A percentile compares a stretch with the other conserved stretches of the same genome.
phyloP scores from a whole-genome alignment of 2,329 filamentous ascomycete species.

The Nothophaeocryptopus gaeumannii region DNA sequence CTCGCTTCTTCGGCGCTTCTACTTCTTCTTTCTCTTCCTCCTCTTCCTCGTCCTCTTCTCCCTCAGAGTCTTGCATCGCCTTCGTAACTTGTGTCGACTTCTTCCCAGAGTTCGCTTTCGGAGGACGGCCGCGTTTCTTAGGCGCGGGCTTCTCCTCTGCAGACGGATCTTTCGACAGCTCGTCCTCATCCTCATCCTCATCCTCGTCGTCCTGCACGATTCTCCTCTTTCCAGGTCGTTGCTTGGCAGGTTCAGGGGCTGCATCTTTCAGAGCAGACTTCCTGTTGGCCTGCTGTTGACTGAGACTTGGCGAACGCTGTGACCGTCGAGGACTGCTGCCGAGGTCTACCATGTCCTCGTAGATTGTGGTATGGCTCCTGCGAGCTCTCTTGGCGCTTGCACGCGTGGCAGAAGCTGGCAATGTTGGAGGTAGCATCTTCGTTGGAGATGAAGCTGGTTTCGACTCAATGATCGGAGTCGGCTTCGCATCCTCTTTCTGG shows the following conservation, averaged over 20 bases:
- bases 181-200: conserved; percentile 30
- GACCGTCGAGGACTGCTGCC: conserved; percentile 5
- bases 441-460: conserved; percentile 5
- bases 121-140: conserved; percentile 15
- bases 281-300: conserved; percentile 35
- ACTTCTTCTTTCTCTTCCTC: not conserved
- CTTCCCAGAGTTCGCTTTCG: conserved; percentile 11
- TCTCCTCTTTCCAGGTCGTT: conserved; percentile 16
- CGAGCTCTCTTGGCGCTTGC: conserved; percentile 16
- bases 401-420: conserved; percentile 17
- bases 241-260: conserved; percentile 8
- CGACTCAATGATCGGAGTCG: not conserved
- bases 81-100: not conserved
- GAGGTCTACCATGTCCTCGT: conserved; percentile 34
- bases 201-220: conserved; percentile 24
- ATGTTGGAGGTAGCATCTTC: conserved; percentile 22
- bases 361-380: conserved; percentile 35
- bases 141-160: conserved; percentile 5
- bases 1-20: conserved; percentile 10
- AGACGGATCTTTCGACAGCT: conserved; percentile 20
- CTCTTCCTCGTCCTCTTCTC: not conserved
- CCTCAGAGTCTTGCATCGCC: conserved; percentile 6
- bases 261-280: conserved; percentile 21
- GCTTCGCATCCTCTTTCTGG: not conserved
- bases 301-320: conserved; percentile 28